phyloP scores from a whole-genome alignment of 768 basidiomycete species.

The Tephrocybe sp. region DNA sequence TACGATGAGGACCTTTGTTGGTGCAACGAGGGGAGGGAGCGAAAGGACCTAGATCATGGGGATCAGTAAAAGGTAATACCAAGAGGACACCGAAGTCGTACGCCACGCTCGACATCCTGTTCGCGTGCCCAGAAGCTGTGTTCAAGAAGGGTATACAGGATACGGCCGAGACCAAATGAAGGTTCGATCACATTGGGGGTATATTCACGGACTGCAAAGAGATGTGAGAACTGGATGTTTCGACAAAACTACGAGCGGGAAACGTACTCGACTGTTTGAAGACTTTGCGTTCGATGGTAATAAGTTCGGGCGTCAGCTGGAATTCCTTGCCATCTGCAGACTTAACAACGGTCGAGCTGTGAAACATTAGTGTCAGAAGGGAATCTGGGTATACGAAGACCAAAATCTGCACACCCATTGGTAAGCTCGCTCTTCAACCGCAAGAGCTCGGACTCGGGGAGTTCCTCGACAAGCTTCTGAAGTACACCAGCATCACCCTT shows the following conservation, averaged over 20 bases:
- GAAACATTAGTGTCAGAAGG: not conserved
- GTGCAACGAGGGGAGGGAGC: conserved; percentile 85
- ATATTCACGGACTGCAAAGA: conserved; percentile 79
- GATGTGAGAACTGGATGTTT: not conserved
- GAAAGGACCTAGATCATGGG: conserved; percentile 70
- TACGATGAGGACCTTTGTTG: conserved; percentile 96
- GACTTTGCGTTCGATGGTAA: conserved; percentile 80
- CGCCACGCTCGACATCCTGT: conserved; percentile 86
- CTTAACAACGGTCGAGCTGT: conserved; percentile 58
- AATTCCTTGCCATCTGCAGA: too few relatives aligned
- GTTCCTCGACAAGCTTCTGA: conserved; percentile 59
- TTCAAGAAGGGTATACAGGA: conserved; percentile 91
- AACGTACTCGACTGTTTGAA: conserved; percentile 83
- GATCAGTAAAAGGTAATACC: conserved; percentile 5
- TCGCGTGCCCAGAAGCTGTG: conserved; percentile 96
- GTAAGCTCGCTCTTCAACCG: conserved; percentile 70
- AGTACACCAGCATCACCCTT: conserved; percentile 76
- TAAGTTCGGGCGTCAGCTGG: conserved; percentile 66
- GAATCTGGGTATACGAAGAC: not conserved
- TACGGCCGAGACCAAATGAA: conserved; percentile 96
- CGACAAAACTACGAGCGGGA: not conserved
- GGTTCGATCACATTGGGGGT: conserved; percentile 99
- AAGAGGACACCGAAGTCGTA: too few relatives aligned
- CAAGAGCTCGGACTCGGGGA: conserved; percentile 66
- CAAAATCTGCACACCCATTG: conserved; percentile 56